These are phyloP conservation scores for Fusarium buharicum DNA, from an alignment of 2,329 filamentous ascomycete species.

Conservation along the genomic window DNA sequence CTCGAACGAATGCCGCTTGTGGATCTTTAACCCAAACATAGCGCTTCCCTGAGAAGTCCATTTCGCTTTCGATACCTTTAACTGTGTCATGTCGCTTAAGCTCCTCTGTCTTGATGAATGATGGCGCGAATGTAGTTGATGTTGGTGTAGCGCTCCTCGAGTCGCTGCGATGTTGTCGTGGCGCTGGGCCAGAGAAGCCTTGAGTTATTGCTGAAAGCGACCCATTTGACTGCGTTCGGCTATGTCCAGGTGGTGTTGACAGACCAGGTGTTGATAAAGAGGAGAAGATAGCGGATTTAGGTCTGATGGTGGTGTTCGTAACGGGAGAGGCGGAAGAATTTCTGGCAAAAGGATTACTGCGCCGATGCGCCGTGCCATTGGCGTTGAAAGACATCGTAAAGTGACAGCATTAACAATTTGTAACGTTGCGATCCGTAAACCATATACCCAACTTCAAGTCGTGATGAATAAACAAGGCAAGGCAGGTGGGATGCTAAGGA, in stretches of 20 bases:
- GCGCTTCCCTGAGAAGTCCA: slow-evolving; percentile 97
- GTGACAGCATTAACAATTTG: slow-evolving; percentile 44
- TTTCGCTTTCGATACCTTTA: slow-evolving; percentile 90
- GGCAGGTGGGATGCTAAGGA: slow-evolving; percentile 7
- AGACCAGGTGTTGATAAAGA: slow-evolving; percentile 58
- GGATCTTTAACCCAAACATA: slow-evolving; percentile 97
- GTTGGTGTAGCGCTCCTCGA: slow-evolving; percentile 72
- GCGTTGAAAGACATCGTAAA: slow-evolving; percentile 51
- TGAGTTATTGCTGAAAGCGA: slow-evolving; percentile 52
- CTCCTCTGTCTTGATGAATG: slow-evolving; percentile 93
- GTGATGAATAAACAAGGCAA: slow-evolving; percentile 46
- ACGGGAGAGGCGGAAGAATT: slow-evolving; percentile 74
- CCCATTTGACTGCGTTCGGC: slow-evolving; percentile 75
- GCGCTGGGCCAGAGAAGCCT: slow-evolving; percentile 15
- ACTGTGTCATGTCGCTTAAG: slow-evolving; percentile 68
- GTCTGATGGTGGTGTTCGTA: slow-evolving; percentile 64
- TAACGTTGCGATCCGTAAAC: slow-evolving; percentile 33
- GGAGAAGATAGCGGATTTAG: slow-evolving; percentile 79
- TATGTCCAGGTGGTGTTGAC: slow-evolving; percentile 63
- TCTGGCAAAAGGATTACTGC: slow-evolving; percentile 83
- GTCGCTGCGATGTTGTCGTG: slow-evolving; percentile 59
- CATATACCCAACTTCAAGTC: slow-evolving; percentile 14
- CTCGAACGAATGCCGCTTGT: slow-evolving; percentile 87
- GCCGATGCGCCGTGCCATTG: slow-evolving; percentile 68
- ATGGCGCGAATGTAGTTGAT: slow-evolving; percentile 90